A percentile compares a stretch with the other conserved stretches of the same genome.
Conservation (phyloP, 2,329 filamentous ascomycete genomes). For the Fonsecaea pedrosoi region DNA sequence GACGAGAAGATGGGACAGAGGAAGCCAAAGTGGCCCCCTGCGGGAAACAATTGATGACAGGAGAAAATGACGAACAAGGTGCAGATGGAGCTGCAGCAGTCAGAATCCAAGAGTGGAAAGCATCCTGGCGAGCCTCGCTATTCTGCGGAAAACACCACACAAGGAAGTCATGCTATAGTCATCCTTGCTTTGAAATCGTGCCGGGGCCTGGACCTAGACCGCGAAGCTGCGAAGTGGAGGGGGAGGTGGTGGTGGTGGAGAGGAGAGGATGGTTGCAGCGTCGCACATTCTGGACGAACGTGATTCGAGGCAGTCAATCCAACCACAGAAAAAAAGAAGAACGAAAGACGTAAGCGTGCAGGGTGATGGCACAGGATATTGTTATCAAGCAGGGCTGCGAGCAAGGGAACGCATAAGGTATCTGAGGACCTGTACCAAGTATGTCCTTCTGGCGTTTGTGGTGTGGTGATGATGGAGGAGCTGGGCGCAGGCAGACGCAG, state of each 20-base stretch:
- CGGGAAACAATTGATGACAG: constrained; percentile 12
- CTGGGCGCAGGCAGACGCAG: background rate
- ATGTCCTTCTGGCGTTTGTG: background rate
- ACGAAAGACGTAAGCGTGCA: constrained; percentile 15
- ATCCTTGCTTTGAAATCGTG: constrained; percentile 24
- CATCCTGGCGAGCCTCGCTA: background rate
- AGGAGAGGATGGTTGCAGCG: background rate
- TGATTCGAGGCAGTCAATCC: background rate
- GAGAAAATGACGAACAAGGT: background rate
- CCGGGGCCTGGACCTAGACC: constrained; percentile 5
- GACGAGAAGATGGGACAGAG: background rate
- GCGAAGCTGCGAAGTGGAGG: background rate
- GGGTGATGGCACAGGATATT: background rate
- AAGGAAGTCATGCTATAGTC: constrained; percentile 21
- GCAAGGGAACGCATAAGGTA: background rate
- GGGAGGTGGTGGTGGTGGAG: background rate
- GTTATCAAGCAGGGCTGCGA: background rate
- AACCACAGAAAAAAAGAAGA: constrained; percentile 2
- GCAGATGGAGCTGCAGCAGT: constrained; percentile 17
- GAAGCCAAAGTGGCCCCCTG: constrained; percentile 5
- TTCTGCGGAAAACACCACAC: background rate
- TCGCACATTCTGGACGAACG: constrained; percentile 2
- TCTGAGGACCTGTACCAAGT: background rate
- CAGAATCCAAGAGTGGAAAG: constrained; percentile 1
- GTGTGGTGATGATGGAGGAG: background rate